Evolutionary conservation across 331 rosid genomes (phyloP), one percentile per base, ranked within the genome.

Genomic region (Pyrus hybrid): DNA sequence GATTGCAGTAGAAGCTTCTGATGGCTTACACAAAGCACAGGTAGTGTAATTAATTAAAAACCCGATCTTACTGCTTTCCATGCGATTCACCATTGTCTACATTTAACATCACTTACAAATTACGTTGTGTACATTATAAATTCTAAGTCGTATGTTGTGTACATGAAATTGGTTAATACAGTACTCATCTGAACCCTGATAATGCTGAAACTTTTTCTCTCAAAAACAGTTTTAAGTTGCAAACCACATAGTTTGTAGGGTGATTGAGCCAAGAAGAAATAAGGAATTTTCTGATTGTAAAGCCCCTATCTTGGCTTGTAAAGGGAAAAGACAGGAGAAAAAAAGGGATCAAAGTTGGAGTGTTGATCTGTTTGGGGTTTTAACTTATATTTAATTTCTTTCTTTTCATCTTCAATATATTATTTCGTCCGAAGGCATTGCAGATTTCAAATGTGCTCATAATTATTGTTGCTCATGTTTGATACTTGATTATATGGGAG

Each of bases 21-120:
- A 95, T 71, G 96, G 99, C 67, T 83, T 95, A 78, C 97, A 90
- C 79, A 92, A 91, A 82, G 89, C 90, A 20, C 91, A 85, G 97
- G 99, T 95, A 83, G 10, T 10, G 64, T 76, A 28, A 32, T 60
- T 64, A 25, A 11, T 43, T 20, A n/a, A 20, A 20, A 20, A 7
- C 25, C 21, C 3, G 14, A n/a, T 11, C 9, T 73, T 8, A 20
- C 17, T 32, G 14, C 41, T 64, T 58, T 58, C 12, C 7, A 20
- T 73, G 41, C 16, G 28, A 12, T 60, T 5, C 25, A 0, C 16
- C 54, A 37, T 43, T 43, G 54, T 29, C 58, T 7, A 13, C 18
- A 6, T 8, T 10, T 26, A 12, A 18, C 28, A 18, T 5, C 4
- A 61, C 20, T 41, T 16, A 11, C 6, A 16, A 10, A 23, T 35